Percentiles rank a stretch among this genome's conserved stretches.
Conservation (phyloP, 2,329 filamentous ascomycete species). For the Colletotrichum sp. region DNA sequence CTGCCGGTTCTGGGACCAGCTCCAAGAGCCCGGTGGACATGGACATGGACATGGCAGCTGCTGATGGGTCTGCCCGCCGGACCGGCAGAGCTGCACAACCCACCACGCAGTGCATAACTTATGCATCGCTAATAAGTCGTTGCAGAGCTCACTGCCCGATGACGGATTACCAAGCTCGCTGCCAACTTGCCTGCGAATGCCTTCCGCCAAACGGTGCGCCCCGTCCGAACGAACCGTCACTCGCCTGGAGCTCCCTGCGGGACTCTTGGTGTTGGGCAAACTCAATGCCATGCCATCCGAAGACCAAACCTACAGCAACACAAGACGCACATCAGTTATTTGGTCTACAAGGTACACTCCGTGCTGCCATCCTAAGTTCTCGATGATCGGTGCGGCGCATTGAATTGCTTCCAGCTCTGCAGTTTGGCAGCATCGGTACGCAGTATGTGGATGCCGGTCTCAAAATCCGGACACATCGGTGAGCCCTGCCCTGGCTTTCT, state of each 20-base stretch:
- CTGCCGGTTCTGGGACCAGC: slow-evolving; percentile 7
- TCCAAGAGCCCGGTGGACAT: slow-evolving; percentile 11
- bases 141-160: neutral
- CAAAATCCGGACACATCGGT: neutral
- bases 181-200: too few species aligned
- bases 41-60: neutral
- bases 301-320: neutral
- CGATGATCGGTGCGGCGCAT: neutral
- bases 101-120: neutral
- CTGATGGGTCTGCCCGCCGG: neutral
- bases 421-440: neutral
- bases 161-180: neutral
- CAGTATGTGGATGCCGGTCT: neutral
- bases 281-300: neutral
- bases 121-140: neutral
- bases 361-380: neutral
- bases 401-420: neutral
- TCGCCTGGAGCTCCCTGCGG: neutral
- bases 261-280: neutral
- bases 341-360: neutral
- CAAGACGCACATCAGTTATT: neutral
- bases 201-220: neutral
- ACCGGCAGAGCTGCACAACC: neutral
- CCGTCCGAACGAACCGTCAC: neutral
- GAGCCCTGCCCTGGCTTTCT: neutral